A percentile compares a stretch with the other conserved stretches of the same genome.
Conservation (phyloP, 1,284 basidiomycete species). For the Boletus calvinii region DNA sequence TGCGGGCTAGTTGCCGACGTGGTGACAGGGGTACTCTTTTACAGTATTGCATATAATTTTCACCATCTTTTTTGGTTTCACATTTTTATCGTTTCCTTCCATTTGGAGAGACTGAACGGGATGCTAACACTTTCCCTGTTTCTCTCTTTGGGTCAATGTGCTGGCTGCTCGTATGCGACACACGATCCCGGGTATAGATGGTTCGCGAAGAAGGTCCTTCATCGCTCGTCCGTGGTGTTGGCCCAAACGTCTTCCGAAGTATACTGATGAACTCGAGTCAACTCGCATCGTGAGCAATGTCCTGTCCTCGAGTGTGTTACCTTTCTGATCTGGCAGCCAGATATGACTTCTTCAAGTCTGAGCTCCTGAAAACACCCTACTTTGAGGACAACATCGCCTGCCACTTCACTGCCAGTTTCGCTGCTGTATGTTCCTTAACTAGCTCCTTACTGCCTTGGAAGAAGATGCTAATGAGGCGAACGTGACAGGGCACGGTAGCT, state of each 20-base stretch:
- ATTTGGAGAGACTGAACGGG: not conserved
- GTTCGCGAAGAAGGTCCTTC: conserved; percentile 77
- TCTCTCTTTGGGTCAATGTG: not conserved
- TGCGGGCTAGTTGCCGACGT: not conserved
- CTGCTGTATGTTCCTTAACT: conserved; percentile 55
- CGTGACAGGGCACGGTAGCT: conserved; percentile 76
- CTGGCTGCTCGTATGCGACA: not conserved
- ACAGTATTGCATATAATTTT: not conserved
- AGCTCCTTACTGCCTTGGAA: not conserved
- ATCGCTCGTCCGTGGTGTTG: conserved; percentile 76
- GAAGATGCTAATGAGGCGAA: not conserved
- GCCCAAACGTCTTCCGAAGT: conserved; percentile 84
- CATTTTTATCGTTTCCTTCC: not conserved
- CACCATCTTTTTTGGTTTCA: not conserved
- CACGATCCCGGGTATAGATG: conserved; percentile 53
- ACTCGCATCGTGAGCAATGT: conserved; percentile 55
- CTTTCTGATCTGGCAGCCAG: conserved; percentile 36
- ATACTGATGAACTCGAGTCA: conserved; percentile 92
- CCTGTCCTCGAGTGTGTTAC: not conserved
- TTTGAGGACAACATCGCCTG: conserved; percentile 79
- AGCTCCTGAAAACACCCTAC: conserved; percentile 66
- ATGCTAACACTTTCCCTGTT: conserved; percentile 9
- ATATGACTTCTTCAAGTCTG: conserved; percentile 88
- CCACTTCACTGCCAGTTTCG: conserved; percentile 85
- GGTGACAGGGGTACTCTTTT: not conserved